A percentile compares a stretch with the other conserved stretches of the same genome.
phyloP scores from a whole-genome alignment of 352 stramenopile genomes.

The Phytophthora macrochlamydospora region DNA sequence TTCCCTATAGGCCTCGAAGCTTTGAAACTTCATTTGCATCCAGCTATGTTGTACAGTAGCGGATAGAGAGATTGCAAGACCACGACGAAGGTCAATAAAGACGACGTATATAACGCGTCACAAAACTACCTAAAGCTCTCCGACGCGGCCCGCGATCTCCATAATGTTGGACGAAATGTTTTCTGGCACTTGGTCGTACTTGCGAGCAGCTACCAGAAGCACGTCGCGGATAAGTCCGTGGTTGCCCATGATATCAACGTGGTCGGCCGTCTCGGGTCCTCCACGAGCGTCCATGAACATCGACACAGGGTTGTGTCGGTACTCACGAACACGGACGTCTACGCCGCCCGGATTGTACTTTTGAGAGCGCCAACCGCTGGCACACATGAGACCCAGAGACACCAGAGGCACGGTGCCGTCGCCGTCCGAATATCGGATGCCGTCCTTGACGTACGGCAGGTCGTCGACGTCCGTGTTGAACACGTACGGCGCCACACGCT shows the following conservation, averaged over 20 bases:
- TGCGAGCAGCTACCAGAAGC: conserved; percentile 58
- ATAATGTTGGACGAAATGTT: conserved; percentile 73
- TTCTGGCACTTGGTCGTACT: conserved; percentile 75
- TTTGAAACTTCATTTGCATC: too few species aligned
- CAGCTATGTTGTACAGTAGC: neutral
- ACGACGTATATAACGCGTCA: neutral
- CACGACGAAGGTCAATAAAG: conserved; percentile 14
- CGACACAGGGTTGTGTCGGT: conserved; percentile 75
- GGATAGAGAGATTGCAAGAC: neutral
- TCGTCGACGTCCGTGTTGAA: conserved; percentile 68
- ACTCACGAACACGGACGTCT: conserved; percentile 87
- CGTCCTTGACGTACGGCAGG: conserved; percentile 74
- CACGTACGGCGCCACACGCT: conserved; percentile 64
- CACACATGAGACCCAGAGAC: conserved; percentile 95
- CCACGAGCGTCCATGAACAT: conserved; percentile 75
- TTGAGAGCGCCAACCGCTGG: conserved; percentile 77
- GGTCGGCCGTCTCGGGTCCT: conserved; percentile 83
- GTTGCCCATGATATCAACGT: conserved; percentile 97
- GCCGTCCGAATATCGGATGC: conserved; percentile 89
- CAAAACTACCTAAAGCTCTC: conserved; percentile 31
- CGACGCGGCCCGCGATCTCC: conserved; percentile 65
- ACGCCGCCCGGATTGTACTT: conserved; percentile 89
- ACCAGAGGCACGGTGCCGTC: conserved; percentile 94
- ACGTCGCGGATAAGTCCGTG: conserved; percentile 87
- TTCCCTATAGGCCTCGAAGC: neutral